These are phyloP conservation scores for Neurospora africana DNA, from an alignment of 495 filamentous ascomycete species.

Conservation along the genomic window DNA sequence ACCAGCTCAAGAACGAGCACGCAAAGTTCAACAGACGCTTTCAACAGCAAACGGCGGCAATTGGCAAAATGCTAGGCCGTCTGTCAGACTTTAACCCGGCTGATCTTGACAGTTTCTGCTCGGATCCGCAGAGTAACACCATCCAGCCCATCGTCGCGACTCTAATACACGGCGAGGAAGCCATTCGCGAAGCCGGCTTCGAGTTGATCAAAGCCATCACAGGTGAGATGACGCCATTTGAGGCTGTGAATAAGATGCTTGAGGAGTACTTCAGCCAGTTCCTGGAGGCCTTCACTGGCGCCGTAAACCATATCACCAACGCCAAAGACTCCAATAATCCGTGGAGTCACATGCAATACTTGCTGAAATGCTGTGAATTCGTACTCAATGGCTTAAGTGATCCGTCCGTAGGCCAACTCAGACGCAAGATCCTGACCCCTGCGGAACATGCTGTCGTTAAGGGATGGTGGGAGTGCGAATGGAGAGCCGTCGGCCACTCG, in stretches of 20 bases:
- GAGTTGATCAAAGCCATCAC: constrained; percentile 74
- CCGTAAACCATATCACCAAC: constrained; percentile 37
- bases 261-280: constrained; percentile 43
- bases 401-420: constrained; percentile 64
- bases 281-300: constrained; percentile 25
- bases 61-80: constrained; percentile 63
- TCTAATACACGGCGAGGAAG: constrained; percentile 55
- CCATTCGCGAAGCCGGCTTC: constrained; percentile 62
- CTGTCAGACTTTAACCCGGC: constrained; percentile 60
- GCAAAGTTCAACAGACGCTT: constrained; percentile 63
- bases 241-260: constrained; percentile 64
- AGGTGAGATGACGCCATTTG: constrained; percentile 54
- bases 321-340: constrained; percentile 43
- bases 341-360: constrained; percentile 55
- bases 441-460: constrained; percentile 53
- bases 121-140: constrained; percentile 45
- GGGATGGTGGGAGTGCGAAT: constrained; percentile 72
- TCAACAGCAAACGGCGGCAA: constrained; percentile 53
- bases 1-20: constrained; percentile 39
- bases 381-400: constrained; percentile 78
- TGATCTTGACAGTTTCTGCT: constrained; percentile 55
- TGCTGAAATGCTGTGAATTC: constrained; percentile 64
- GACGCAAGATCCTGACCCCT: constrained; percentile 48
- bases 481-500: constrained; percentile 68
- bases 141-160: constrained; percentile 55